Base-by-base conservation (phyloP, 2,329 filamentous ascomycete genomes). In the Zymoseptoria crescenta region DNA sequence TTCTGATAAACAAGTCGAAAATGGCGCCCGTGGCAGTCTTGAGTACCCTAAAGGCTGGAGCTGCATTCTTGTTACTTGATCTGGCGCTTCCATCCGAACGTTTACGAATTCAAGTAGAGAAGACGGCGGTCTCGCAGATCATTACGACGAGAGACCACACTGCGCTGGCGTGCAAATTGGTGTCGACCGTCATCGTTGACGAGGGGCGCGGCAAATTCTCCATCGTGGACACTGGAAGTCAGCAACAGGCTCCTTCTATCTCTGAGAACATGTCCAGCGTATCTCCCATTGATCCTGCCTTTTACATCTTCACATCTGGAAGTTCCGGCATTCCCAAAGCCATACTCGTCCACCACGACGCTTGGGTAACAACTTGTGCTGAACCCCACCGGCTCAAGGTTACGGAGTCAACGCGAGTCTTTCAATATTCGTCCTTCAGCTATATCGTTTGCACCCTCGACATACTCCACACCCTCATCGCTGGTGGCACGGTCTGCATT, bases 401-500 rank as follows among this genome's bases (percentile, higher is more conserved):
- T 19, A 50, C 49, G 19, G 21, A 50, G 8, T 50, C 49, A n/a
- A 50, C 49, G 49, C 49, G 52, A 53, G 52, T 29, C 24, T 53
- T 53, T 19, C 27, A 53, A 27, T 53, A 53, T 53, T 28, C 52
- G 21, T 24, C 52, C 20, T 53, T 13, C 27, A 53, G 52, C 29
- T 53, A 28, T n/a, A 35, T 53, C 52, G 52, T 53, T 6, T 53
- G 19, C 8, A 53, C 24, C 27, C 52, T 53, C 24, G 41, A 58
- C 41, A 24, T 58, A 19, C 10, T 58, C 4, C 52, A 54, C 27
- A 55, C 56, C 8, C 52, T 58, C 16, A 50, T 49, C 5, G 21
- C 27, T 9, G 56, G 56, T 52, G 56, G 35, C 20, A 54, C 35
- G 8, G 29, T 58, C 21, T 58, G 56, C 45, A 77, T 95, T 8